Evolutionary conservation across 495 filamentous ascomycete species (phyloP).

Genomic region (Penicillium manginii): DNA sequence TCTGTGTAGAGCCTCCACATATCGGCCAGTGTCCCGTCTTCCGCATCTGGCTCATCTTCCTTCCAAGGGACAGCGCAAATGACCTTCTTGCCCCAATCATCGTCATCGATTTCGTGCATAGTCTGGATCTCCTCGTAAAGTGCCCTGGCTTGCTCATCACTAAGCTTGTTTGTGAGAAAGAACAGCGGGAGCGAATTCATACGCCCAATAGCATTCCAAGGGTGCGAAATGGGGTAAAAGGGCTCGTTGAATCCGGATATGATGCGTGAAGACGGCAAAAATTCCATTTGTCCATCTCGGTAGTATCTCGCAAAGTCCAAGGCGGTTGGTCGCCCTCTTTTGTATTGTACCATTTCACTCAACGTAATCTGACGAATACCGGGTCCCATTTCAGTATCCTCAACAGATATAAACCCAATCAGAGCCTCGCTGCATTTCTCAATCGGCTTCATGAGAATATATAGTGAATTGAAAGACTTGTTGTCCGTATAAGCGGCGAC

Average conservation of each 20-base stretch:
- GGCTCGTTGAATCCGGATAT: slow-evolving; percentile 11
- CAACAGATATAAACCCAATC: neutral
- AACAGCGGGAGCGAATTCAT: slow-evolving; percentile 10
- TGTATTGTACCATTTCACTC: neutral
- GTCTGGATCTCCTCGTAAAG: slow-evolving; percentile 1
- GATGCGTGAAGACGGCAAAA: neutral
- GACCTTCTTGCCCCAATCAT: slow-evolving; percentile 7
- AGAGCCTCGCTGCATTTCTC: neutral
- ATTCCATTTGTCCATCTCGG: neutral
- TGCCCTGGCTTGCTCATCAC: slow-evolving; percentile 5
- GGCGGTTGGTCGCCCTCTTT: neutral
- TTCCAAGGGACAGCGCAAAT: slow-evolving; percentile 17
- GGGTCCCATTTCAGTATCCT: neutral
- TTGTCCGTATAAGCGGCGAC: neutral
- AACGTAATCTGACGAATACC: neutral
- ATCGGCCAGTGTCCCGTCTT: slow-evolving; percentile 18
- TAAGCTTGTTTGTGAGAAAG: slow-evolving; percentile 17
- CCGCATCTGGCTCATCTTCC: slow-evolving; percentile 9
- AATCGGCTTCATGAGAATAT: neutral
- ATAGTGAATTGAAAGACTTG: neutral
- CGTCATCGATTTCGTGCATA: neutral
- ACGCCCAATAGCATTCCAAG: slow-evolving; percentile 7
- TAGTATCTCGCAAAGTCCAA: neutral
- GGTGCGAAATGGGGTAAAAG: slow-evolving; percentile 13
- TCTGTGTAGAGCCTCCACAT: slow-evolving; percentile 21